Evolutionary conservation across 345 rosid genomes (phyloP), one percentile per base, ranked within the genome.

Genomic region (Populus alba): DNA sequence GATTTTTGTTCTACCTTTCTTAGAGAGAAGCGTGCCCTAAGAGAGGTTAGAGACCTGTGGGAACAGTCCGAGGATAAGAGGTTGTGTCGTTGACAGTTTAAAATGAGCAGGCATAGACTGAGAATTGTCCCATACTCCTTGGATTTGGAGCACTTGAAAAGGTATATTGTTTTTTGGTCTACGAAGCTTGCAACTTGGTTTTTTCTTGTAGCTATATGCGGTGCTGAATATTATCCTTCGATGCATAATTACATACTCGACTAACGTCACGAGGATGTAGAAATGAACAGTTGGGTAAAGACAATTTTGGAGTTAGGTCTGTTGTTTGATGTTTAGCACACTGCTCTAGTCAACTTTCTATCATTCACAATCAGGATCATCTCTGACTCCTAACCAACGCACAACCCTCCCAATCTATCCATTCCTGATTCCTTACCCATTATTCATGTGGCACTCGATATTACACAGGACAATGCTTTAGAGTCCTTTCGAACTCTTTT

Each of bases 381-480:
- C 61, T 73, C 76, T 15, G 76, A 73, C 76, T 73, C 68, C 22
- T 57, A 73, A 73, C 33, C n/a, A 59, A 59, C 12, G 6, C 12
- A 13, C 35, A 20, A 59, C 27, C 29, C 3, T 57, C 29, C 3
- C 15, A 9, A 9, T 1, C 11, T 57, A 0, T 57, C 25, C 51
- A 59, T 73, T 2, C 37, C 41, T 39, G 4, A 37, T 55, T 39
- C 37, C 11, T 38, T 15, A 2, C 23, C 12, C 37, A 7, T 18
- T 37, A 25, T 18, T 53, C 20, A 16, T 29, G 25, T 68, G 16
- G 15, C 39, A 69, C 4, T 11, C 8, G 13, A 25, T n/a, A 57
- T 57, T 57, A n/a, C 63, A 57, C 0, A 25, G 27, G 27, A n/a
- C 25, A 1, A 1, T 59, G 27, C 29, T 59, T n/a, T 10, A 0